Percentiles rank a stretch among this genome's conserved stretches.
Conservation (phyloP, 805 yeast species). For the Zygosaccharomyces gambellarensis region DNA sequence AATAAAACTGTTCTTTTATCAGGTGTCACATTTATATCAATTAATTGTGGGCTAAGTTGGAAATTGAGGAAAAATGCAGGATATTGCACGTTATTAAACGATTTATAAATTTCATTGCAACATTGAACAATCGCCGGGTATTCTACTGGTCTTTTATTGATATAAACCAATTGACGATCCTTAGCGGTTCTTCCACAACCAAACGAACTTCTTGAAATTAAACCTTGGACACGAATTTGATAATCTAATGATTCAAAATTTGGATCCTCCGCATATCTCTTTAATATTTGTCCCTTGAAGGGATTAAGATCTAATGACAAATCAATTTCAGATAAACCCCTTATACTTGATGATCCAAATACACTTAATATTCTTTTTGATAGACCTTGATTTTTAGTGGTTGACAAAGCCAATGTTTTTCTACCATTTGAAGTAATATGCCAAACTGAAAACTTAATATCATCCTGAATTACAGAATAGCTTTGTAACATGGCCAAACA, state of each 20-base stretch:
- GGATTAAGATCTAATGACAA: slow-evolving; percentile 38
- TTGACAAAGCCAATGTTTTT: slow-evolving; percentile 51
- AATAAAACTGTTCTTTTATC: slow-evolving; percentile 74
- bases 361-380: slow-evolving; percentile 58
- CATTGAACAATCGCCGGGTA: slow-evolving; percentile 52
- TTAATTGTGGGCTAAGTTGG: slow-evolving; percentile 41
- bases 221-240: slow-evolving; percentile 47
- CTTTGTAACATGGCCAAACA: slow-evolving; percentile 59
- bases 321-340: slow-evolving; percentile 52
- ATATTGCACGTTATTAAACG: slow-evolving; percentile 63
- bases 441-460: slow-evolving; percentile 55
- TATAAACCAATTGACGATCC: slow-evolving; percentile 70
- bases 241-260: slow-evolving; percentile 26
- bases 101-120: slow-evolving; percentile 68
- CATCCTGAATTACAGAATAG: slow-evolving; percentile 57
- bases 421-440: slow-evolving; percentile 47
- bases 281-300: slow-evolving; percentile 18
- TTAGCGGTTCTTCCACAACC: slow-evolving; percentile 69
- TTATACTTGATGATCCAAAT: slow-evolving; percentile 62
- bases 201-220: slow-evolving; percentile 68
- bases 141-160: slow-evolving; percentile 72
- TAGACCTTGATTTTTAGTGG: slow-evolving; percentile 48
- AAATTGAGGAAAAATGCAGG: slow-evolving; percentile 70
- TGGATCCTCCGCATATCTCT: slow-evolving; percentile 15
- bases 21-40: slow-evolving; percentile 90